Base-by-base conservation (phyloP, 106 monocot genomes). In the Gastrodia elata region DNA sequence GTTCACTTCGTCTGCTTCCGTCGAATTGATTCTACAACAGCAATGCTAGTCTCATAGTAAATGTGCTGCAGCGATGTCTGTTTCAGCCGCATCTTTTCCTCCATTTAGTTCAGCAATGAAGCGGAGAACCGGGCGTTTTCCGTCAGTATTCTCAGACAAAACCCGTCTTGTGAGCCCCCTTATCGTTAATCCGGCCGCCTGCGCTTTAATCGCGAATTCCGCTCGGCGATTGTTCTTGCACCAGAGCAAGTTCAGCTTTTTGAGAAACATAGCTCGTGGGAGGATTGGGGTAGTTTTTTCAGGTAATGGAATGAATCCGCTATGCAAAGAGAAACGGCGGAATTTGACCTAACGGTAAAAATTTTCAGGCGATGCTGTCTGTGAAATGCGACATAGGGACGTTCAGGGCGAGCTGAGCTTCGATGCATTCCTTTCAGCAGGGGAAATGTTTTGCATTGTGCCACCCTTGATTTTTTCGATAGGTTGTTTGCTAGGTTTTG, bases 371-470 rank as follows among this genome's bases (percentile, higher is more conserved):
- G 79, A 75, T 69, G 74, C 16, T 61, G 61, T 79, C 73, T 73
- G 71, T 72, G 73, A 73, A 26, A 68, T 71, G 49, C 58, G 10
- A 34, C 75, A 24, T 16, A 73, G 79, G 44, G 74, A 77, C 26
- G 64, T 28, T 4, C 49, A 65, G 4, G 74, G 67, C 38, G 73
- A 71, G 48, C 68, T 77, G 39, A 78, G 59, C 81, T 77, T 90
- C 39, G 90, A 93, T 67, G 75, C 70, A 0, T 11, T 88, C 7
- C 77, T 97, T 15, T 81, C 81, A 6, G 65, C 80, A 15, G 77
- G 75, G 0, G 93, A 93, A 72, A 68, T 84, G 11, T 49, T 93
- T 26, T 93, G 86, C 68, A 75, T 97, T 24, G 71, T 78, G 22
- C 84, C 86, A 11, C 81, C 90, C 3, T 74, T 70, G 36, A 65